phyloP scores from a whole-genome alignment of 176 grass and related monocot species.

The Poa annua region DNA sequence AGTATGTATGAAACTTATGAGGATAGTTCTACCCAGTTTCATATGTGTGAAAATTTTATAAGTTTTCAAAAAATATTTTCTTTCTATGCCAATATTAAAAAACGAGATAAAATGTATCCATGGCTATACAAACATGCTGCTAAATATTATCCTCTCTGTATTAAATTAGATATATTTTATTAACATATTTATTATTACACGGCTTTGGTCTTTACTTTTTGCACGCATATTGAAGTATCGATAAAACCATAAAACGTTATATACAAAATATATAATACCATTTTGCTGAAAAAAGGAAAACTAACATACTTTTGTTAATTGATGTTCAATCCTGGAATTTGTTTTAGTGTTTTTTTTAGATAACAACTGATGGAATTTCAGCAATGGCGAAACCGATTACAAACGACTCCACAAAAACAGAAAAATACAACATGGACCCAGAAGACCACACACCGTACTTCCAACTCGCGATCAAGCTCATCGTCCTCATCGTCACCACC shows the following conservation, averaged over 20 bases:
- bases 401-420: too few species aligned
- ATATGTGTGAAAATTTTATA: not conserved
- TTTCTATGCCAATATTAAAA: not conserved
- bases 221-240: not conserved
- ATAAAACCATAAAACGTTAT: not conserved
- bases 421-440: too few species aligned
- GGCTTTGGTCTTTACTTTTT: not conserved
- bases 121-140: not conserved
- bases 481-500: too few species aligned
- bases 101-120: not conserved
- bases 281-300: not conserved
- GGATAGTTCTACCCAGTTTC: not conserved
- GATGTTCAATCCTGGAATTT: not conserved
- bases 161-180: not conserved
- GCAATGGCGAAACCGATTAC: too few species aligned
- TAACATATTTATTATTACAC: not conserved
- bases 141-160: not conserved
- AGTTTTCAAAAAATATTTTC: not conserved
- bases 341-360: too few species aligned
- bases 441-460: too few species aligned
- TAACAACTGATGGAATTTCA: too few species aligned
- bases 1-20: not conserved
- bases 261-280: not conserved
- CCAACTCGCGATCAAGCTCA: too few species aligned
- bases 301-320: not conserved